Conservation (phyloP, 805 yeast genomes). For the Lipomyces orientalis region DNA sequence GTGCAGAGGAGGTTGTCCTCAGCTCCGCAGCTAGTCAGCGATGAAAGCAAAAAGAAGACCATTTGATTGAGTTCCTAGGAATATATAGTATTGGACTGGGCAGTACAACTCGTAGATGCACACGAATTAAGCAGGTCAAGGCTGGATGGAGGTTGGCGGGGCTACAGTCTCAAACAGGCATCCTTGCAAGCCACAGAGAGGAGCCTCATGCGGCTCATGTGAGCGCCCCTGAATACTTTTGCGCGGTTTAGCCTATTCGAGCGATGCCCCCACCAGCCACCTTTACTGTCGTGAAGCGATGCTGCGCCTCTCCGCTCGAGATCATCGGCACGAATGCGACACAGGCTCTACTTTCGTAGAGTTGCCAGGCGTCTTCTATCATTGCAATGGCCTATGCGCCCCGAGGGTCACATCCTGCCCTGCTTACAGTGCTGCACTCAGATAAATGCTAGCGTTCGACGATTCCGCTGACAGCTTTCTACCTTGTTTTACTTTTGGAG, state of each 20-base stretch:
- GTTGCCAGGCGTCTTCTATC: no score
- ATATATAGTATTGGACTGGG: not conserved
- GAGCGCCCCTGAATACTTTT: not conserved
- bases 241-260: not conserved
- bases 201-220: not conserved
- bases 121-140: no score
- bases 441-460: no score
- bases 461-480: not conserved
- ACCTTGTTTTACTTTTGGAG: not conserved
- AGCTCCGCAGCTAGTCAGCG: not conserved
- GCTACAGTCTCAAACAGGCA: not conserved
- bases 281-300: not conserved
- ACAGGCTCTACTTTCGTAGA: no score
- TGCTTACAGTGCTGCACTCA: no score
- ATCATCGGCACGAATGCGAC: no score
- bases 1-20: not conserved
- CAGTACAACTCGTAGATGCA: not conserved
- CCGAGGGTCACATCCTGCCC: no score
- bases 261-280: not conserved
- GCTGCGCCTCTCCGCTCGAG: not conserved
- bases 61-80: not conserved
- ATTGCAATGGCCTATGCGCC: no score
- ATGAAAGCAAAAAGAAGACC: not conserved
- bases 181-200: not conserved
- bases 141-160: not conserved